Percentiles rank a stretch among this genome's conserved stretches.
phyloP scores from a whole-genome alignment of 208 protist species.

The Crithidia brevicula region DNA sequence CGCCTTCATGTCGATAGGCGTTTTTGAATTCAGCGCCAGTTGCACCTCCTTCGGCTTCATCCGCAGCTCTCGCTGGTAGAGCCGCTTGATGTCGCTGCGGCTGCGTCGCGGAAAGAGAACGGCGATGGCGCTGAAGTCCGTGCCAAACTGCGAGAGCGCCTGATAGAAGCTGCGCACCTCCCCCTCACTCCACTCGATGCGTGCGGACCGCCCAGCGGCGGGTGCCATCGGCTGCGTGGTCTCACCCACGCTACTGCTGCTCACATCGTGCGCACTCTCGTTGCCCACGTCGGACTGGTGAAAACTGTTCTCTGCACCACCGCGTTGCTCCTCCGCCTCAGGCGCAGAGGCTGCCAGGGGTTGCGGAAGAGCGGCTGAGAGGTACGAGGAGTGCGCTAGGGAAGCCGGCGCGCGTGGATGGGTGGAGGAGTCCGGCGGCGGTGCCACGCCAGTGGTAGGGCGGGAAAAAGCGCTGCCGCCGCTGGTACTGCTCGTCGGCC shows the following conservation, averaged over 20 bases:
- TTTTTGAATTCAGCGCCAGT: slow-evolving; percentile 49
- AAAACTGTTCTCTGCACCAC: neutral
- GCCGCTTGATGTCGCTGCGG: slow-evolving; percentile 79
- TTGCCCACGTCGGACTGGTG: neutral
- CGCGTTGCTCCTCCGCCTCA: slow-evolving; percentile 18
- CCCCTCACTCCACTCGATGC: slow-evolving; percentile 76
- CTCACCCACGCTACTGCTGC: neutral
- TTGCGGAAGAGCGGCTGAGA: neutral
- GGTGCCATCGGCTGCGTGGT: neutral
- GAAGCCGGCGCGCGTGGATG: neutral
- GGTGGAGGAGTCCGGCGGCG: slow-evolving; percentile 14
- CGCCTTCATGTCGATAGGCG: slow-evolving; percentile 69
- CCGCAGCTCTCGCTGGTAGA: slow-evolving; percentile 83
- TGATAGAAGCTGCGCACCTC: slow-evolving; percentile 83
- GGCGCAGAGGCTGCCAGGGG: neutral
- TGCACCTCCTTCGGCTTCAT: slow-evolving; percentile 57
- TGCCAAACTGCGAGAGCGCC: slow-evolving; percentile 87
- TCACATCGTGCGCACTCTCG: neutral
- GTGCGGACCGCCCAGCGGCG: slow-evolving; percentile 1
- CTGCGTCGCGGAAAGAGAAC: slow-evolving; percentile 67
- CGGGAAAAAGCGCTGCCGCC: neutral
- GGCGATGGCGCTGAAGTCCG: slow-evolving; percentile 88
- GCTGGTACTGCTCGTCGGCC: neutral
- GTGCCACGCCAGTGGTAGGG: neutral
- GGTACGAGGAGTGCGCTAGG: slow-evolving; percentile 14